These are phyloP conservation scores for Phragmites australis DNA, from an alignment of 176 grass and related monocot genomes.

Conservation along the genomic window DNA sequence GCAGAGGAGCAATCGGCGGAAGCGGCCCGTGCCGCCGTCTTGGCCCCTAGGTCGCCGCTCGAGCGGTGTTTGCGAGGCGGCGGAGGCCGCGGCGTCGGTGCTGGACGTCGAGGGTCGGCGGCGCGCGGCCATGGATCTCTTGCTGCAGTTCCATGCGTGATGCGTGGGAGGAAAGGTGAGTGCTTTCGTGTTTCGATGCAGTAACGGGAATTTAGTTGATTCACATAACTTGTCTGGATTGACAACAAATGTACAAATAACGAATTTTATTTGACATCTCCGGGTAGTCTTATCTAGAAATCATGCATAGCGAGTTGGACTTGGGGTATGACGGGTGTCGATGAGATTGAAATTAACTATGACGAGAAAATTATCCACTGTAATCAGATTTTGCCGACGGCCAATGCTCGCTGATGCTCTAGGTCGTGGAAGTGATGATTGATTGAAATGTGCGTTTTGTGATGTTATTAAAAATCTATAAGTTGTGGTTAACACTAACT, in stretches of 20 bases:
- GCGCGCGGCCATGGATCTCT: constrained; percentile 40
- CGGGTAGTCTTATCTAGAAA: background rate
- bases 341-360: background rate
- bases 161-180: constrained; percentile 6
- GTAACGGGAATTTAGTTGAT: background rate
- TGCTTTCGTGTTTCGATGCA: background rate
- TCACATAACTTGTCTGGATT: background rate
- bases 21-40: constrained; percentile 35
- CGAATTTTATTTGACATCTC: background rate
- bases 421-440: background rate
- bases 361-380: background rate
- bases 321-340: background rate
- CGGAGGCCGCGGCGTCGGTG: background rate
- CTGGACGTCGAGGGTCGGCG: constrained; percentile 15
- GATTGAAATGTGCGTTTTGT: background rate
- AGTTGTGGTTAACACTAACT: background rate
- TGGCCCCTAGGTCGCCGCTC: constrained; percentile 31
- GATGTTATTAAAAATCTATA: background rate
- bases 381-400: background rate
- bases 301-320: background rate
- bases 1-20: constrained; percentile 37
- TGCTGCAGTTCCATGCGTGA: constrained; percentile 41
- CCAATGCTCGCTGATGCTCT: too few relatives aligned
- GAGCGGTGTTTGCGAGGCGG: background rate
- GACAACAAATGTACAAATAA: background rate